Base-by-base conservation (phyloP, 805 yeast genomes). In the Komagataella populi region DNA sequence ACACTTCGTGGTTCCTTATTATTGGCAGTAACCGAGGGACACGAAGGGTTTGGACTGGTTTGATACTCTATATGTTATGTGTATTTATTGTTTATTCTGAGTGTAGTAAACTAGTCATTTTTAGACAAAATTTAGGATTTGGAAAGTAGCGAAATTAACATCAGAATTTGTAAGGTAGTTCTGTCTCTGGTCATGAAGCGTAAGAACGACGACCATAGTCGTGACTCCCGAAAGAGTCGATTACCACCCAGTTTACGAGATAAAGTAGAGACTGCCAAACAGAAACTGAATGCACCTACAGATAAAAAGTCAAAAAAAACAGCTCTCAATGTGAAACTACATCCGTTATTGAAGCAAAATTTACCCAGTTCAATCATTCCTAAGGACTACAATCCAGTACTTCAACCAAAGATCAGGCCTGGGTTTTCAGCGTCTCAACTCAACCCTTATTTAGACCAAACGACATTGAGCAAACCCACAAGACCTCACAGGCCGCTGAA, bases 41-140 rank as follows among this genome's bases (percentile, higher is more conserved):
- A 86, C 60, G 96, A 87, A 71, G 98, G 98, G 2, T 93, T 93
- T 69, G 98, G 97, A 10, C 76, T 89, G 63, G 95, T 91, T 16
- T 66, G 48, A 53, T 23, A n/a, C 4, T 23, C 20, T 18, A n/a
- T 23, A n/a, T 43, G 44, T 49, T 23, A 48, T 23, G 44, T 45
- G 12, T 7, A 23, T 20, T 10, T 23, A 45, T 20, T 39, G 12
- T 36, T 17, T 23, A 43, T 8, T 36, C 16, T 23, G 36, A 48
- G 20, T 47, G n/a, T 22, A 46, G 3, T 17, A 49, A 46, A 49
- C 46, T 36, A 23, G 22, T 14, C 46, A 16, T 23, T 18, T 18
- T 20, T 20, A 48, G n/a, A n/a, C 20, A 17, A 6, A 24, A 44
- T 24, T n/a, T n/a, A 16, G 17, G 36, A 23, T 44, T 24, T 3